Conservation (phyloP, 1,139 yeast species). For the Lizanozyma gosingica region DNA sequence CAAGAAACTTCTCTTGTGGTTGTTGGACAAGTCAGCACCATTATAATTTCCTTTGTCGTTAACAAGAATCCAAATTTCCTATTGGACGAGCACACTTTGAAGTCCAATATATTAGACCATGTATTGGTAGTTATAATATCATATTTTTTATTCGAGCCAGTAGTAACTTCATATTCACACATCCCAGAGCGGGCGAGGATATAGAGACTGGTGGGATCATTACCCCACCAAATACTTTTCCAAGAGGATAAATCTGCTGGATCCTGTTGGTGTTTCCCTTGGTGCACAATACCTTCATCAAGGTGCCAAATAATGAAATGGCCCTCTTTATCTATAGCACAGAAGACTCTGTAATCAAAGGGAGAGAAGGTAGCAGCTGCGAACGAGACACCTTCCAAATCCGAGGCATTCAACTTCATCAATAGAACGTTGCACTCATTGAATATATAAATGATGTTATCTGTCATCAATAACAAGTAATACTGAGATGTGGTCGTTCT, state of each 20-base stretch:
- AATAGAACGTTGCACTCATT: neutral
- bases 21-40: slow-evolving; percentile 15
- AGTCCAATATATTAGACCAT: slow-evolving; percentile 51
- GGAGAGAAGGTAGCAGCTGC: slow-evolving; percentile 42
- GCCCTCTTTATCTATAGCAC: slow-evolving; percentile 44
- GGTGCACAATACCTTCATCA: slow-evolving; percentile 5
- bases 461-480: slow-evolving; percentile 19
- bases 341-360: slow-evolving; percentile 26
- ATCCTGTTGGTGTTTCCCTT: slow-evolving; percentile 24
- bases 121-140: slow-evolving; percentile 41
- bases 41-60: slow-evolving; percentile 54
- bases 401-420: slow-evolving; percentile 14
- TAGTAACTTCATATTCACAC: slow-evolving; percentile 19
- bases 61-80: slow-evolving; percentile 32
- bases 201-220: slow-evolving; percentile 20
- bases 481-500: slow-evolving; percentile 11
- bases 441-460: slow-evolving; percentile 15
- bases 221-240: slow-evolving; percentile 43
- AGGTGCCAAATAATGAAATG: slow-evolving; percentile 37
- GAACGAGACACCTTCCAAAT: slow-evolving; percentile 23
- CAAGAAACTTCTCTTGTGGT: slow-evolving; percentile 44
- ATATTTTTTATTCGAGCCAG: slow-evolving; percentile 12
- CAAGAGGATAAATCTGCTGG: slow-evolving; percentile 48
- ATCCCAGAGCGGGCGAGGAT: slow-evolving; percentile 39
- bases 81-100: slow-evolving; percentile 15